Evolutionary conservation across 352 stramenopile genomes (phyloP), one percentile per base, ranked within the genome.

Genomic region (Phytophthora tentaculata): DNA sequence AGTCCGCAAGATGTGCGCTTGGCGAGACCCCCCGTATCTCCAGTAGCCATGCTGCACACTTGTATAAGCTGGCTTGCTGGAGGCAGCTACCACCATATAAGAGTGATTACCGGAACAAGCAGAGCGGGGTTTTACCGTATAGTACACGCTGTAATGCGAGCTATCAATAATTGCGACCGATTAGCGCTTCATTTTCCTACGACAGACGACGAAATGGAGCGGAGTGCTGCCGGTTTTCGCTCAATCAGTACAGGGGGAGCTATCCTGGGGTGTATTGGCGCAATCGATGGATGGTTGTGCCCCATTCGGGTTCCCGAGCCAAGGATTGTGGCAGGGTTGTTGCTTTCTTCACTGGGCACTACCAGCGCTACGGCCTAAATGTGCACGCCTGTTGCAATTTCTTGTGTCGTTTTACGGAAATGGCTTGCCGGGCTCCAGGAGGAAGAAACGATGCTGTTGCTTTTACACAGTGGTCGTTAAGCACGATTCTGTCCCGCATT

Each of bases 261-360:
- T 5, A 58, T 59, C 1, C 4, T 37, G 5, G 58, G 49, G 12
- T 59, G 48, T 37, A 59, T 66, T 22, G 58, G 48, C 1, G 58
- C 47, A 14, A 59, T 66, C 20, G 58, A 66, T 54, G 49, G 58
- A 5, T 66, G 39, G 35, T n/a, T n/a, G n/a, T n/a, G n/a, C n/a
- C n/a, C n/a, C n/a, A n/a, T n/a, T n/a, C n/a, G n/a, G n/a, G n/a
- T n/a, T n/a, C n/a, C n/a, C n/a, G n/a, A n/a, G n/a, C n/a, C n/a
- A n/a, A n/a, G n/a, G n/a, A n/a, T n/a, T n/a, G n/a, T n/a, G n/a
- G n/a, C n/a, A n/a, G n/a, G n/a, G n/a, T n/a, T n/a, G n/a, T n/a
- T n/a, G n/a, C n/a, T n/a, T n/a, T n/a, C n/a, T n/a, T n/a, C n/a
- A n/a, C n/a, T n/a, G n/a, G n/a, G n/a, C n/a, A n/a, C n/a, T n/a